Conservation (phyloP, 2,329 filamentous ascomycete genomes). For the Aspergillus sclerotialis region DNA sequence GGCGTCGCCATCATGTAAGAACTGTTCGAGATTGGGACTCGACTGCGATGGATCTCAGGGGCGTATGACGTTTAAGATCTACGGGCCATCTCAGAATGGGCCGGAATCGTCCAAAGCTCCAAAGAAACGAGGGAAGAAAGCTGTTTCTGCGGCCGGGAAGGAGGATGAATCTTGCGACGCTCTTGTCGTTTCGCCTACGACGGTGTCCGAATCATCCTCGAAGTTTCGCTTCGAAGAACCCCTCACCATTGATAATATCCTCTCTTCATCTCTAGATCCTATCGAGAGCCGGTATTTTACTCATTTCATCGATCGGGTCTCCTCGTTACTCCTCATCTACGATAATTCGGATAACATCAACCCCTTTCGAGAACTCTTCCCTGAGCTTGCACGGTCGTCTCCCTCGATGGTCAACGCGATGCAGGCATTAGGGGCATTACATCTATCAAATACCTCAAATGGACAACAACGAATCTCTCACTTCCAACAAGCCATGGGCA, state of each 20-base stretch:
- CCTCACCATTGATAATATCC: constrained; percentile 11
- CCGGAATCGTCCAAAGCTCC: constrained; percentile 9
- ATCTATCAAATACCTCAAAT: constrained; percentile 32
- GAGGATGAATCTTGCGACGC: constrained; percentile 10
- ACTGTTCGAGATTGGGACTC: constrained; percentile 28
- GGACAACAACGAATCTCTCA: constrained; percentile 25
- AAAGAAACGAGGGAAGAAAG: constrained; percentile 15
- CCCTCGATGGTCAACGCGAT: constrained; percentile 31
- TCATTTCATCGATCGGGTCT: constrained; percentile 28
- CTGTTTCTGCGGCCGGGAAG: constrained; percentile 6
- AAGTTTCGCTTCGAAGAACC: constrained; percentile 22
- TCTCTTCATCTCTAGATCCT: constrained; percentile 15
- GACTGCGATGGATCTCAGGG: constrained; percentile 29
- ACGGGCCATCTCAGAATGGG: constrained; percentile 20
- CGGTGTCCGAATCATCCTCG: constrained; percentile 10
- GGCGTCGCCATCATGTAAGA: constrained; percentile 29
- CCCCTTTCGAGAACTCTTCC: constrained; percentile 28
- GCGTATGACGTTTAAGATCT: constrained; percentile 32
- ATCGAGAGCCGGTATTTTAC: constrained; percentile 27
- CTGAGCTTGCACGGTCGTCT: constrained; percentile 25
- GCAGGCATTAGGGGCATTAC: constrained; percentile 34
- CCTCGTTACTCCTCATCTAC: constrained; percentile 28
- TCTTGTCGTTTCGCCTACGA: constrained; percentile 20
- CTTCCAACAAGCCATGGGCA: constrained; percentile 31
- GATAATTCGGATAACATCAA: constrained; percentile 31